Percentiles rank a stretch among this genome's conserved stretches.
Evolutionary conservation across 2,329 filamentous ascomycete species (phyloP).

Genomic region (Penicillium sp.): DNA sequence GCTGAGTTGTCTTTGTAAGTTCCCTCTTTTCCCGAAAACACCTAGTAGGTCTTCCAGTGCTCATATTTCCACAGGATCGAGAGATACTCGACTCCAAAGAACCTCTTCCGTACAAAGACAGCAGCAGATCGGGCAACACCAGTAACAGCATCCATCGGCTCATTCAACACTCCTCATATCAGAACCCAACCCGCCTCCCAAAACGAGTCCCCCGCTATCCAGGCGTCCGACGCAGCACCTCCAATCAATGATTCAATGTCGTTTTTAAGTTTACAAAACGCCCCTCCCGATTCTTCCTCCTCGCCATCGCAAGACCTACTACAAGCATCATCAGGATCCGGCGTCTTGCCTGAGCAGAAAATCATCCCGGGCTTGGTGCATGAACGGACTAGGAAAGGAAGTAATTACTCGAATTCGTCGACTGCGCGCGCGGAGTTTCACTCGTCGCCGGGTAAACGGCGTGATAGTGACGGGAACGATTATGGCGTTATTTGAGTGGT

Average conservation of each 20-base stretch:
- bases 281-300: not conserved
- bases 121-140: not conserved
- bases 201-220: not conserved
- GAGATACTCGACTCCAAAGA: conserved; percentile 21
- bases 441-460: not conserved
- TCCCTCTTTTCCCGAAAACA: not conserved
- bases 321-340: not conserved
- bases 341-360: conserved; percentile 30
- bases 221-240: not conserved
- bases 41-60: not conserved
- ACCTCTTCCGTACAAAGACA: not conserved
- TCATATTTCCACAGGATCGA: conserved; percentile 22
- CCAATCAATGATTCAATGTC: not conserved
- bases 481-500: not conserved
- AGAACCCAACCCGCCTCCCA: conserved; percentile 6
- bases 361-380: conserved; percentile 44
- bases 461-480: conserved; percentile 6
- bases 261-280: not conserved
- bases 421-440: conserved; percentile 4
- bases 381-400: conserved; percentile 30
- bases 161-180: not conserved
- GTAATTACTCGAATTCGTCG: conserved; percentile 13
- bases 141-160: conserved; percentile 1
- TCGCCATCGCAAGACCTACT: conserved; percentile 1
- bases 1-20: conserved; percentile 79